Percentiles rank a stretch among this genome's conserved stretches.
Conservation (phyloP, 176 grass and related monocot genomes). For the Olyra latifolia region DNA sequence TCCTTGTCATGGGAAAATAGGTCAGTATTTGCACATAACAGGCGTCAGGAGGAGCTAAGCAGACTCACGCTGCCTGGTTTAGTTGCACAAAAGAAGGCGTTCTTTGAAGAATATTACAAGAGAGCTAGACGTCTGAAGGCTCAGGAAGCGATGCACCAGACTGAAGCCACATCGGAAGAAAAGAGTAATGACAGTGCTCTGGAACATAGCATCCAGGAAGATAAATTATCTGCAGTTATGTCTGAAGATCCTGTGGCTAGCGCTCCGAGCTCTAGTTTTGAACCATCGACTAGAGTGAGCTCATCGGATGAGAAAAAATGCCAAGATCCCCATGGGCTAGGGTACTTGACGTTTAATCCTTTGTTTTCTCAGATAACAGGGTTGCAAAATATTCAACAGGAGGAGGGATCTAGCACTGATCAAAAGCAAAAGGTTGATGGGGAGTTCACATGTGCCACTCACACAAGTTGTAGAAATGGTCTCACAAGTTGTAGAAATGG, state of each 20-base stretch:
- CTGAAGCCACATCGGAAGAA: slow-evolving; percentile 28
- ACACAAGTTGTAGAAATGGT: slow-evolving; percentile 18
- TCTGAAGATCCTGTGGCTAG: slow-evolving; percentile 27
- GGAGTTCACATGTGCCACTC: neutral
- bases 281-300: slow-evolving; percentile 20
- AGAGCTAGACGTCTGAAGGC: slow-evolving; percentile 50
- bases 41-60: slow-evolving; percentile 69
- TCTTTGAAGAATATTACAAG: slow-evolving; percentile 91
- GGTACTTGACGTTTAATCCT: slow-evolving; percentile 55
- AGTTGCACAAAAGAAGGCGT: slow-evolving; percentile 86
- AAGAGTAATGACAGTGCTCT: neutral
- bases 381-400: slow-evolving; percentile 28
- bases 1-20: slow-evolving; percentile 80
- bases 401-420: slow-evolving; percentile 29
- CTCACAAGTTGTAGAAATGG: slow-evolving; percentile 27
- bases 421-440: slow-evolving; percentile 19
- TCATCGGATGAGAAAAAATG: slow-evolving; percentile 37
- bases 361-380: slow-evolving; percentile 38
- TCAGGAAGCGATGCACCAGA: slow-evolving; percentile 29
- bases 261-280: slow-evolving; percentile 24
- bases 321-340: slow-evolving; percentile 20
- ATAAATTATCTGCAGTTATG: neutral
- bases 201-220: neutral
- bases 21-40: slow-evolving; percentile 66
- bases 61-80: slow-evolving; percentile 64